Evolutionary conservation across 2,329 filamentous ascomycete genomes (phyloP).

Genomic region (Teratosphaeria pseudoeucalypti): DNA sequence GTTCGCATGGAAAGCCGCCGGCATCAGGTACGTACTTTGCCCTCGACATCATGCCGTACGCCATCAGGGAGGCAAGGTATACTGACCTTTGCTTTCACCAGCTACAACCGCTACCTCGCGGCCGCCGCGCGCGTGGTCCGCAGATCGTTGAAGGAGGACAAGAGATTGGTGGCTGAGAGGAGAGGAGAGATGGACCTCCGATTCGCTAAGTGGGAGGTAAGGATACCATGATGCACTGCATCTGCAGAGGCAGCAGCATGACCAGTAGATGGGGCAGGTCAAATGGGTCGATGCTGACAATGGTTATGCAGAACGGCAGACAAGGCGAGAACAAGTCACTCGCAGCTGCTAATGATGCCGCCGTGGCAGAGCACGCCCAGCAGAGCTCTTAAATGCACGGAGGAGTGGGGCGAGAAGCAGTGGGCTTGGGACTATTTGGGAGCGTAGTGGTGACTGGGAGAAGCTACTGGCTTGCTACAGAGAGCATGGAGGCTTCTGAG

Average conservation of each 20-base stretch:
- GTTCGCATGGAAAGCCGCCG: slow-evolving; percentile 97
- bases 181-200: slow-evolving; percentile 80
- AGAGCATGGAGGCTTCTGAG: slow-evolving; percentile 5
- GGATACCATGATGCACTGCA: slow-evolving; percentile 28
- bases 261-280: neutral
- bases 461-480: neutral
- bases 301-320: slow-evolving; percentile 63
- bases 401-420: slow-evolving; percentile 2
- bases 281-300: neutral
- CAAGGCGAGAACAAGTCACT: slow-evolving; percentile 76
- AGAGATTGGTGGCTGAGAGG: slow-evolving; percentile 77
- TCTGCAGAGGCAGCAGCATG: neutral
- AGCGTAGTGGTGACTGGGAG: neutral
- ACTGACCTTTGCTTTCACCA: slow-evolving; percentile 34
- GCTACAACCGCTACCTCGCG: slow-evolving; percentile 99
- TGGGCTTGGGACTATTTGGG: neutral
- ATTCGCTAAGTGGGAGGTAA: slow-evolving; percentile 93
- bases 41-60: neutral
- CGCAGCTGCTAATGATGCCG: slow-evolving; percentile 43
- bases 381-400: slow-evolving; percentile 26
- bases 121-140: slow-evolving; percentile 91
- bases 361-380: slow-evolving; percentile 35
- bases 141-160: slow-evolving; percentile 92
- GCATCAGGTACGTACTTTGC: slow-evolving; percentile 66
- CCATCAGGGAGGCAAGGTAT: neutral